Conservation (phyloP, 164 flowering plant genomes). For the Aristolochia fimbriata region DNA sequence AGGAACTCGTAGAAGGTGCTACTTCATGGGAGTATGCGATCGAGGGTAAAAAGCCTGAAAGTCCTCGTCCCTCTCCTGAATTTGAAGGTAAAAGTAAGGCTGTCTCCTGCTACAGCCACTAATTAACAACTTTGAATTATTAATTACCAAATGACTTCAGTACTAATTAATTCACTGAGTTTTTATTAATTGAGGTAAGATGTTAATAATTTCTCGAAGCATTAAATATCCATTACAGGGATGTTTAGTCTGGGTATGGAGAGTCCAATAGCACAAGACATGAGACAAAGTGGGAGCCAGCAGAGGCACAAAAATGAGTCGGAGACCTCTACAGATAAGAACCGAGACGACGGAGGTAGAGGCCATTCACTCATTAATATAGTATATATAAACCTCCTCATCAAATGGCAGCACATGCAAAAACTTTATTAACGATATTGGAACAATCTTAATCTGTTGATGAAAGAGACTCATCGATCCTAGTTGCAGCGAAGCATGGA, state of each 20-base stretch:
- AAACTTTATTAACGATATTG: too few relatives aligned
- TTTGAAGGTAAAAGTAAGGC: background rate
- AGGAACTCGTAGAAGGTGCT: background rate
- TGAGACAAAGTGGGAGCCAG: background rate
- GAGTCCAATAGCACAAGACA: too few relatives aligned
- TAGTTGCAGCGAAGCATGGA: conserved; percentile 35
- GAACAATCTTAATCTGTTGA: background rate
- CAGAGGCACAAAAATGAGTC: background rate
- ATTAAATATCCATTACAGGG: too few relatives aligned
- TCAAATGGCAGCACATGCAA: background rate
- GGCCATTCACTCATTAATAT: background rate
- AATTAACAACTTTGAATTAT: background rate
- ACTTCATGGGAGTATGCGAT: background rate
- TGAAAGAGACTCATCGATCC: conserved; percentile 20
- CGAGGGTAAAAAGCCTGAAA: background rate
- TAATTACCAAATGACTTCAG: background rate
- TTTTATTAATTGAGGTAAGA: too few relatives aligned
- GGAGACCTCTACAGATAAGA: background rate
- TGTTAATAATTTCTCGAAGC: too few relatives aligned
- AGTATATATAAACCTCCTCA: background rate
- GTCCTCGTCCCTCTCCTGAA: too few relatives aligned
- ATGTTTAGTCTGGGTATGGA: too few relatives aligned
- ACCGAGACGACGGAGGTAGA: background rate
- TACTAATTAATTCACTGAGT: too few relatives aligned
- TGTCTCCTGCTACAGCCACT: too few relatives aligned